phyloP scores from a whole-genome alignment of 1,139 yeast genomes.

The Suhomyces ambrosiae region DNA sequence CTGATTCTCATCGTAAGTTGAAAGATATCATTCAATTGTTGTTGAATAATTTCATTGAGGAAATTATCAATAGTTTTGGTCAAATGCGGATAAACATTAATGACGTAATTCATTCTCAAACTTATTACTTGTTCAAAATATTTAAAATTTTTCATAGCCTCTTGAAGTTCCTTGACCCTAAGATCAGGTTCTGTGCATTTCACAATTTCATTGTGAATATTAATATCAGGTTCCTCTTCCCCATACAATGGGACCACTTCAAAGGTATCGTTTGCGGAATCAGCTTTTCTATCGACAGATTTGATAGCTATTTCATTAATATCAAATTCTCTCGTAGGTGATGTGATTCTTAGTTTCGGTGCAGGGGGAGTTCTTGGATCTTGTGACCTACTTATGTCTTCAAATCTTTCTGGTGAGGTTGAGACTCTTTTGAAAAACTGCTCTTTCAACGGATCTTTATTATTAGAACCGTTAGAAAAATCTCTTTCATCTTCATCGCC shows the following conservation, averaged over 20 bases:
- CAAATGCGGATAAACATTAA: conserved; percentile 34
- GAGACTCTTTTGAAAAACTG: conserved; percentile 21
- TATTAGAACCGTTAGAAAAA: background rate
- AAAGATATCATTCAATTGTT: conserved; percentile 28
- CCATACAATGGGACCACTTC: conserved; percentile 5
- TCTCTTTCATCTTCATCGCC: conserved; percentile 11
- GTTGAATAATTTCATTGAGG: conserved; percentile 25
- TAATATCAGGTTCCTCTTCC: conserved; percentile 1
- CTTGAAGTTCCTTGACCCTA: conserved; percentile 5
- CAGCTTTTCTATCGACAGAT: conserved; percentile 8
- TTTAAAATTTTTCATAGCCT: conserved; percentile 13
- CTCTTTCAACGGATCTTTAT: conserved; percentile 15
- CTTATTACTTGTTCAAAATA: conserved; percentile 20
- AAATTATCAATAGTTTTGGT: conserved; percentile 21
- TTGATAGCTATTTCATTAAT: conserved; percentile 16
- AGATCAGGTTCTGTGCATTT: conserved; percentile 5
- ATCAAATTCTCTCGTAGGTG: conserved; percentile 11
- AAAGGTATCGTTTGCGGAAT: conserved; percentile 1
- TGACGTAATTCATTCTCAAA: conserved; percentile 30
- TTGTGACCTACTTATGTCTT: background rate
- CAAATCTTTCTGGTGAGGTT: conserved; percentile 8
- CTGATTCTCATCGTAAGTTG: conserved; percentile 31
- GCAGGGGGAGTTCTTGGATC: conserved; percentile 8
- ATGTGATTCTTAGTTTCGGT: conserved; percentile 2
- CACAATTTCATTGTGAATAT: background rate